Conservation (phyloP, 2,329 filamentous ascomycete genomes). For the Alternaria viburni region DNA sequence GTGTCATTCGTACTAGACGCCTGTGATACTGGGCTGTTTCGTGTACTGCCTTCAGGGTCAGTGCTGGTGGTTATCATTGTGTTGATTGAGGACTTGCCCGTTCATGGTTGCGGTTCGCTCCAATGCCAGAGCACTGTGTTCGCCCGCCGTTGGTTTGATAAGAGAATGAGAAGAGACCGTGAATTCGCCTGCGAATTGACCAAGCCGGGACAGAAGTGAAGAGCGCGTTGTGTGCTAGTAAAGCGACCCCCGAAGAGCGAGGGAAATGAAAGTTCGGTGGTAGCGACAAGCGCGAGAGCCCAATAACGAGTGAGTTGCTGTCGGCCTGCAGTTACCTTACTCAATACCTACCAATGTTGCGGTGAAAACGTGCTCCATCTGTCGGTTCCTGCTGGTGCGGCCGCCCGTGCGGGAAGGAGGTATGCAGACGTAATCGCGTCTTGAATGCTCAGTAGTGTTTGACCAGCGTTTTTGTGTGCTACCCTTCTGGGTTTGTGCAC, state of each 20-base stretch:
- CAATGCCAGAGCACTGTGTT: background rate
- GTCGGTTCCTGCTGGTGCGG: background rate
- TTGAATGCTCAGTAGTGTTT: constrained; percentile 1
- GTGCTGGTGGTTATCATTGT: background rate
- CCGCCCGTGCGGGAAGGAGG: background rate
- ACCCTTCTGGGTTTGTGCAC: background rate
- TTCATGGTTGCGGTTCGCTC: background rate
- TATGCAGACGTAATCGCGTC: background rate
- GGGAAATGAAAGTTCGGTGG: background rate
- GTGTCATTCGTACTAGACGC: constrained; percentile 4
- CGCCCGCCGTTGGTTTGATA: background rate
- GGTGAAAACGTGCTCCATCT: constrained; percentile 2
- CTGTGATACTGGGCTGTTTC: constrained; percentile 5
- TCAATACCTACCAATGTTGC: background rate
- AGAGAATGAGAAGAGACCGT: background rate
- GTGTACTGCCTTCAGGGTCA: background rate
- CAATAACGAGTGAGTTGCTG: background rate
- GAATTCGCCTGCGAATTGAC: background rate
- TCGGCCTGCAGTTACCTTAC: background rate
- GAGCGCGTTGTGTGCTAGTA: background rate
- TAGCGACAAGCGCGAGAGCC: background rate
- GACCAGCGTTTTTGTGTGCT: background rate
- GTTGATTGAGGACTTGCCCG: background rate
- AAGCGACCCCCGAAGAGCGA: background rate
- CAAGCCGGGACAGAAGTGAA: background rate